Evolutionary conservation across 2,329 filamentous ascomycete genomes (phyloP).

Genomic region (Dryadomyces quercivorus): DNA sequence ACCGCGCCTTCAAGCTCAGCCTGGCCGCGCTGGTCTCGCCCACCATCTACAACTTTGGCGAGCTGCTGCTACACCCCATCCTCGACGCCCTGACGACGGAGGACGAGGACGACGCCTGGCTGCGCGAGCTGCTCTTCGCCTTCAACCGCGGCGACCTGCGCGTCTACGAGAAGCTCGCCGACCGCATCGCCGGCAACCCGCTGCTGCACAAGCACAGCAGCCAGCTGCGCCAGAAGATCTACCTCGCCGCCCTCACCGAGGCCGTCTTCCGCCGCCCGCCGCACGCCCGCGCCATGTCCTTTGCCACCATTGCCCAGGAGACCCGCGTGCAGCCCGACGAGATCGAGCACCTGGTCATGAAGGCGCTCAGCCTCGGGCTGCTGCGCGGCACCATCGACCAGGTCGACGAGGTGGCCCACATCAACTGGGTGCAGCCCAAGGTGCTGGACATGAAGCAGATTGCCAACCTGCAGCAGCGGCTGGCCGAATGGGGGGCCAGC

Average conservation of each 20-base stretch:
- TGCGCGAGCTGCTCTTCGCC: slow-evolving; percentile 89
- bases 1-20: slow-evolving; percentile 81
- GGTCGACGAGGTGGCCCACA: slow-evolving; percentile 84
- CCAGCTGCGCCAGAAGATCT: slow-evolving; percentile 95
- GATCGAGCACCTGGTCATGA: slow-evolving; percentile 98
- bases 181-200: slow-evolving; percentile 67
- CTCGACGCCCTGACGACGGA: slow-evolving; percentile 57
- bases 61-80: slow-evolving; percentile 94
- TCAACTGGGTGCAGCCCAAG: slow-evolving; percentile 98
- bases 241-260: slow-evolving; percentile 89
- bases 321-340: slow-evolving; percentile 85
- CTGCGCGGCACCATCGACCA: slow-evolving; percentile 91
- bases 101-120: slow-evolving; percentile 62
- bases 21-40: slow-evolving; percentile 87
- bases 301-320: slow-evolving; percentile 75
- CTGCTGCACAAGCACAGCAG: slow-evolving; percentile 68
- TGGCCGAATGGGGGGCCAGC: slow-evolving; percentile 91
- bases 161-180: slow-evolving; percentile 72
- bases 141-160: slow-evolving; percentile 92
- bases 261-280: slow-evolving; percentile 91
- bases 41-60: slow-evolving; percentile 98
- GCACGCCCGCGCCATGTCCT: slow-evolving; percentile 90
- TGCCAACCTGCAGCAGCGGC: slow-evolving; percentile 72
- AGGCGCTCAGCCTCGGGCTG: slow-evolving; percentile 87
- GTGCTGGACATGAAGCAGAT: slow-evolving; percentile 94